Evolutionary conservation across 1,284 basidiomycete species (phyloP), one percentile per base, ranked within the genome.

Genomic region (Ustilago shanxiensis): DNA sequence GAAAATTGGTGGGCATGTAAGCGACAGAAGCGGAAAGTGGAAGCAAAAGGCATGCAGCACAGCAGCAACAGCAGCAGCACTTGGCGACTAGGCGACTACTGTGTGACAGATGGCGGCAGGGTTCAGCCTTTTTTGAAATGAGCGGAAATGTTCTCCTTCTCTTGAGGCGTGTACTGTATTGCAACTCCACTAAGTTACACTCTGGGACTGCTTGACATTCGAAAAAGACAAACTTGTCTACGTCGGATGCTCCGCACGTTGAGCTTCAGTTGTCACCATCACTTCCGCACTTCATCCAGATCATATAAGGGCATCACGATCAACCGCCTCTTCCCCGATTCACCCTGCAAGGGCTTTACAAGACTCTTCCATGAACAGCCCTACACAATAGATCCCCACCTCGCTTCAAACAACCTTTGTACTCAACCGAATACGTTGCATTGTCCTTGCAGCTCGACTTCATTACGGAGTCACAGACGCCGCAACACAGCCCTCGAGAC

Each of bases 381-480:
- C n/a, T 52, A 49, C 31, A 24, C 9, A 28, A 28, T 22, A 52
- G n/a, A 29, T 16, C 24, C 37, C 18, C 11, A n/a, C 35, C 3
- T 47, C 41, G 37, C 39, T 39, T 20, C 51, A 4, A 28, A 29
- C 47, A 7, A 28, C 24, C 11, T 50, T 29, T 50, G 28, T 35
- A 55, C 20, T 55, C 22, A 26, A 29, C 39, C 39, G 16, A 56
- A n/a, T 44, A 31, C 31, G 37, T 29, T 41, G 28, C 44, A 33
- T 26, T 57, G 47, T 47, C 18, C 22, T 44, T 39, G 47, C 41
- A 47, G 29, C 58, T 51, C 57, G 20, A 58, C 54, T 71, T 71
- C 62, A 71, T 71, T n/a, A 60, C n/a, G 31, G 33, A n/a, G 47
- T 28, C 64, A 28, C 35, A 28, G 22, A 47, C 56, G 47, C 33